Evolutionary conservation across 2,329 filamentous ascomycete genomes (phyloP).

Genomic region (Fusarium verticillioides): DNA sequence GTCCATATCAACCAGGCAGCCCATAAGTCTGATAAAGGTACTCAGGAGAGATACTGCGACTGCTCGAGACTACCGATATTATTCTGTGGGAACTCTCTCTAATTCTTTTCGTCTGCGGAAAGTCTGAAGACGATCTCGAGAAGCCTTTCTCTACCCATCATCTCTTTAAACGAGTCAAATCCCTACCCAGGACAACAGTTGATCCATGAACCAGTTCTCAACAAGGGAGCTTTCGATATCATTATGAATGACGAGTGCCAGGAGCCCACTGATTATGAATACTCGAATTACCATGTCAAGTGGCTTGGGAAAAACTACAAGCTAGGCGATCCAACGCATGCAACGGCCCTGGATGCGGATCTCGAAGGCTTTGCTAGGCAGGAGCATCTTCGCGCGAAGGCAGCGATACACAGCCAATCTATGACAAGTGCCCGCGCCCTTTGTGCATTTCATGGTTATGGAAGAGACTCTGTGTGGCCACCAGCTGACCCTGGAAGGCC

Average conservation of each 20-base stretch:
- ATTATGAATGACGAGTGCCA: not conserved
- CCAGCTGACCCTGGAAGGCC: constrained; percentile 22
- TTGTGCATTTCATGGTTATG: constrained; percentile 4
- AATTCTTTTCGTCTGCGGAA: not conserved
- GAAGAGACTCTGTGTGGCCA: constrained; percentile 22
- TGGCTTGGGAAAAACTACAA: constrained; percentile 7
- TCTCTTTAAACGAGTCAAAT: not conserved
- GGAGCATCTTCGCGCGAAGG: not conserved
- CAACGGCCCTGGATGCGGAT: not conserved
- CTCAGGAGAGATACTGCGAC: not conserved
- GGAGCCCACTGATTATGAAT: not conserved
- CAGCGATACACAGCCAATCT: not conserved
- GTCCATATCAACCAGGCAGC: not conserved
- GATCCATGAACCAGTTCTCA: not conserved
- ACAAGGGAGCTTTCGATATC: not conserved
- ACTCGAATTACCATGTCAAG: not conserved
- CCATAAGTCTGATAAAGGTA: not conserved
- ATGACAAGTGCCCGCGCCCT: not conserved
- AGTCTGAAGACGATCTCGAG: not conserved
- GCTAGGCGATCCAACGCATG: not conserved
- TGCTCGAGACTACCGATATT: not conserved
- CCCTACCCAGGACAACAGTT: not conserved
- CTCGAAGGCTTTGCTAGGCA: not conserved
- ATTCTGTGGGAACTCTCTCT: not conserved
- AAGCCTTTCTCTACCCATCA: not conserved